Evolutionary conservation across 2,329 filamentous ascomycete species (phyloP).

Genomic region (Talaromyces piceae): DNA sequence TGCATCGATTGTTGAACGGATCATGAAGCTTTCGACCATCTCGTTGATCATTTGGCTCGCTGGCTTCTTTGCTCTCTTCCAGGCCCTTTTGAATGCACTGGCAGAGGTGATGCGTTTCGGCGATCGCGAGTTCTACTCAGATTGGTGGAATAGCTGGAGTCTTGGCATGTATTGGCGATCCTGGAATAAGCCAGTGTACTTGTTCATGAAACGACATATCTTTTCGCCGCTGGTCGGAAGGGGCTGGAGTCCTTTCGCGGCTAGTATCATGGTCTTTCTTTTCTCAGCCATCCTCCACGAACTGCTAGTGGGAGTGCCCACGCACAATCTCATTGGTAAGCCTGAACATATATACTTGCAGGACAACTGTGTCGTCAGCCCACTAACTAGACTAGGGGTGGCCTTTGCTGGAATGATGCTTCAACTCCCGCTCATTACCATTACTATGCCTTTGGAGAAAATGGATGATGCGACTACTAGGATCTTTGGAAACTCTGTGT

Average conservation of each 20-base stretch:
- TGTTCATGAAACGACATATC: slow-evolving; percentile 92
- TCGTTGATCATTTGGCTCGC: slow-evolving; percentile 95
- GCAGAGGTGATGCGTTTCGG: slow-evolving; percentile 86
- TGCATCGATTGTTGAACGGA: slow-evolving; percentile 72
- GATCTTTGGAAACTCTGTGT: slow-evolving; percentile 83
- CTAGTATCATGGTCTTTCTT: slow-evolving; percentile 76
- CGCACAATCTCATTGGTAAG: slow-evolving; percentile 82
- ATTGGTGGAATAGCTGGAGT: slow-evolving; percentile 94
- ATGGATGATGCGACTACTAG: slow-evolving; percentile 68
- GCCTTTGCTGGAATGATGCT: slow-evolving; percentile 92
- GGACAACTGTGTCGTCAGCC: not conserved
- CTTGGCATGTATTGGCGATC: slow-evolving; percentile 86
- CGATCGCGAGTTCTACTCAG: slow-evolving; percentile 89
- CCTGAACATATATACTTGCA: not conserved
- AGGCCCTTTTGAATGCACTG: slow-evolving; percentile 82
- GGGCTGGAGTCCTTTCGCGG: slow-evolving; percentile 63
- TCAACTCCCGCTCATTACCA: slow-evolving; percentile 77
- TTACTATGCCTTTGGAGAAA: slow-evolving; percentile 73
- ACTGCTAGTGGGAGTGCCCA: slow-evolving; percentile 84
- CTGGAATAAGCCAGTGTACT: slow-evolving; percentile 97
- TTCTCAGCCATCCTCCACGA: slow-evolving; percentile 88
- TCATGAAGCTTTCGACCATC: slow-evolving; percentile 93
- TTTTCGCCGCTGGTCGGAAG: slow-evolving; percentile 81
- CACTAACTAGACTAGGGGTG: slow-evolving; percentile 51
- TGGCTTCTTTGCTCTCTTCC: slow-evolving; percentile 94